These are phyloP conservation scores for Termitomyces eurrhizus DNA, from an alignment of 768 basidiomycete species.

Conservation along the genomic window DNA sequence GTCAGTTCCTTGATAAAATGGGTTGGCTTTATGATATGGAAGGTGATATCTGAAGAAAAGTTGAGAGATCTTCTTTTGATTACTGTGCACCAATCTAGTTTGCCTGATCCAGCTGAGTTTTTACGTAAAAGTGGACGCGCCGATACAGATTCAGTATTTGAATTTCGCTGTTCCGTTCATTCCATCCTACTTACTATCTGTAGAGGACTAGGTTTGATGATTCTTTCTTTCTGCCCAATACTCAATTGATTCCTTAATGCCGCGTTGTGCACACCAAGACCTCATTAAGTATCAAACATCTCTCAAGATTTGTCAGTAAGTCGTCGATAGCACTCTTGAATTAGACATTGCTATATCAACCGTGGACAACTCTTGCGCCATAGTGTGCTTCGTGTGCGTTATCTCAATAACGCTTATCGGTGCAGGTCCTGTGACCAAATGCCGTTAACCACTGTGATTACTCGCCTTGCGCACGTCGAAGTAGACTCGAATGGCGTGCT, in stretches of 20 bases:
- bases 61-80: too few relatives aligned
- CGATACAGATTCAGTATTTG: too few relatives aligned
- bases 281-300: background rate
- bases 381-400: conserved; percentile 16
- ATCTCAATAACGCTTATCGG: conserved; percentile 7
- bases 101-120: too few relatives aligned
- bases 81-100: too few relatives aligned
- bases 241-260: background rate
- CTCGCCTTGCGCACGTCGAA: background rate
- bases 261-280: background rate
- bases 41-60: too few relatives aligned
- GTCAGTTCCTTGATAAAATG: too few relatives aligned
- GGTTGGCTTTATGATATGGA: too few relatives aligned
- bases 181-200: too few relatives aligned
- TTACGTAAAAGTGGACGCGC: too few relatives aligned
- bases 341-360: background rate
- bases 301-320: background rate
- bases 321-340: background rate
- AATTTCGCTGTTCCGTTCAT: too few relatives aligned
- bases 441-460: background rate
- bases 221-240: background rate
- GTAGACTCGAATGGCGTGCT: conserved; percentile 16
- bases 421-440: background rate
- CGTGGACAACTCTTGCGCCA: conserved; percentile 16
- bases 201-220: background rate